Percentiles rank a stretch among this genome's conserved stretches.
phyloP scores from a whole-genome alignment of 2,329 filamentous ascomycete genomes.

The Cytospora piceicola region DNA sequence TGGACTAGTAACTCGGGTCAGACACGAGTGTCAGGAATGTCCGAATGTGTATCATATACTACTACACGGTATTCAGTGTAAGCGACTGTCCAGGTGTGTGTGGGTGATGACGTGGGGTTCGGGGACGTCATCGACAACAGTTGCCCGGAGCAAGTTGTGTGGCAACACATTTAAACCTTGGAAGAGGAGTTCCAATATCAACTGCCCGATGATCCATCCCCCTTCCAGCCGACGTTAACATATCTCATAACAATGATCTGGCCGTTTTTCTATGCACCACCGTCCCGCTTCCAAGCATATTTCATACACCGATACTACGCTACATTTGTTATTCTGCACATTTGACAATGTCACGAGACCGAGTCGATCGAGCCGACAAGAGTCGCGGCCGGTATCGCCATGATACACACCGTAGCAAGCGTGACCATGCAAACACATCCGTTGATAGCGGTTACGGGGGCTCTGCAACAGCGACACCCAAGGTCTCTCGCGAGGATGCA shows the following conservation, averaged over 20 bases:
- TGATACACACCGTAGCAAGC: conserved; percentile 5
- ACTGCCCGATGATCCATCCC: neutral
- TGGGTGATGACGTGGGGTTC: neutral
- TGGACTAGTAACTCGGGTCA: too few relatives aligned
- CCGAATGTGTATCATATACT: neutral
- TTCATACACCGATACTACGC: neutral
- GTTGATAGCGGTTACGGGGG: conserved; percentile 29
- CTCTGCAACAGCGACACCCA: conserved; percentile 24
- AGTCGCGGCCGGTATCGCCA: conserved; percentile 9
- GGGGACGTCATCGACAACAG: neutral
- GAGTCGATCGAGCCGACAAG: neutral
- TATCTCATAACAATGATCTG: neutral
- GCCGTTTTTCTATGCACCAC: neutral
- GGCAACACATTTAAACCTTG: neutral
- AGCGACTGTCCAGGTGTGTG: neutral
- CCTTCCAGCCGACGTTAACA: neutral
- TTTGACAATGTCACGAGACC: conserved; percentile 3
- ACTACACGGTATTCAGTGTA: neutral
- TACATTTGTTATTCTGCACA: neutral
- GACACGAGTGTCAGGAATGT: too few relatives aligned
- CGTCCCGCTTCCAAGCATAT: neutral
- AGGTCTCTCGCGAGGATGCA: conserved; percentile 1
- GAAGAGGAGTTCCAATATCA: neutral
- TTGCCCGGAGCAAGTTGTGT: neutral
- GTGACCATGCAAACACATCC: conserved; percentile 14